These are phyloP conservation scores for Chaetothyriales sp. DNA, from an alignment of 2,329 filamentous ascomycete species.

Conservation along the genomic window DNA sequence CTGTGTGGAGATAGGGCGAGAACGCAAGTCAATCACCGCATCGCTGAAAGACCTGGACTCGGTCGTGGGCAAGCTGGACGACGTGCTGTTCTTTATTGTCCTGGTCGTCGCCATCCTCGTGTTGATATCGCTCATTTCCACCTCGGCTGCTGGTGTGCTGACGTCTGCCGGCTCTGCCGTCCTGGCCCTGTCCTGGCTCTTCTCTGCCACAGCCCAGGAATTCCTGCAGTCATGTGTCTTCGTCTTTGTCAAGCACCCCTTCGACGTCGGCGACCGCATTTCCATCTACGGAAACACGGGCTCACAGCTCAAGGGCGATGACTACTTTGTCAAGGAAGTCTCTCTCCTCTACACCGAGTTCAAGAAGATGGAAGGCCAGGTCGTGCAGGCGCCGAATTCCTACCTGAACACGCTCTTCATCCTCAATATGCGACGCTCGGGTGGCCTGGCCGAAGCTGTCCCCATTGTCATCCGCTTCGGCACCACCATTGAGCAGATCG, in stretches of 20 bases:
- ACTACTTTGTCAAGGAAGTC: slow-evolving; percentile 94
- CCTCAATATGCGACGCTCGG: slow-evolving; percentile 81
- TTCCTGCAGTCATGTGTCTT: slow-evolving; percentile 90
- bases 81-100: slow-evolving; percentile 79
- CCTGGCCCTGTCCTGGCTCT: slow-evolving; percentile 83
- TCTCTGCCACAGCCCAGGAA: slow-evolving; percentile 83
- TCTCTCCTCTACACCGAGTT: slow-evolving; percentile 89
- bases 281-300: slow-evolving; percentile 84
- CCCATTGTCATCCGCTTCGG: slow-evolving; percentile 77
- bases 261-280: slow-evolving; percentile 87
- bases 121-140: slow-evolving; percentile 76
- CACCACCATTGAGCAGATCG: slow-evolving; percentile 68
- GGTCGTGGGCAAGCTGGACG: slow-evolving; percentile 77
- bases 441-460: slow-evolving; percentile 72
- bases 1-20: slow-evolving; percentile 83
- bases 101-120: slow-evolving; percentile 66
- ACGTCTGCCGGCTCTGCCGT: slow-evolving; percentile 75
- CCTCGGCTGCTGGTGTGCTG: slow-evolving; percentile 78
- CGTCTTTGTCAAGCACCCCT: slow-evolving; percentile 93
- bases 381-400: slow-evolving; percentile 90
- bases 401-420: slow-evolving; percentile 88
- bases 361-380: slow-evolving; percentile 95
- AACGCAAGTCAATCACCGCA: slow-evolving; percentile 88
- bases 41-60: slow-evolving; percentile 91
- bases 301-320: slow-evolving; percentile 60